phyloP scores from a whole-genome alignment of 2,329 filamentous ascomycete genomes.

The Nigrograna mackinnonii region DNA sequence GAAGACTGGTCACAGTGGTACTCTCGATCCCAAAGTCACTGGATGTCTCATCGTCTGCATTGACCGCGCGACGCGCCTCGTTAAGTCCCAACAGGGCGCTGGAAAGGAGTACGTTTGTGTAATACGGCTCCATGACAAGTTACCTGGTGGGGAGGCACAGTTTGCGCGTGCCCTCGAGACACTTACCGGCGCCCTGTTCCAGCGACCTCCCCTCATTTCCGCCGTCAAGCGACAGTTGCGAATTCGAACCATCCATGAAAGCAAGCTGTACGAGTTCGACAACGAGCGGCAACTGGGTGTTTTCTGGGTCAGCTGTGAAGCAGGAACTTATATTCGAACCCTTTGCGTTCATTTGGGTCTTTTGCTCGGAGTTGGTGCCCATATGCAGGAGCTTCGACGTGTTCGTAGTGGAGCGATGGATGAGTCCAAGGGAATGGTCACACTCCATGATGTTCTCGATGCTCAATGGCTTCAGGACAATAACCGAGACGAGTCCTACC shows the following conservation, averaged over 20 bases:
- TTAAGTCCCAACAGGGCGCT: constrained; percentile 98
- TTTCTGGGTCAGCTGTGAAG: constrained; percentile 99
- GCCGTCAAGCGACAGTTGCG: constrained; percentile 98
- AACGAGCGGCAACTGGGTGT: constrained; percentile 96
- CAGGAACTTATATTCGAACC: constrained; percentile 97
- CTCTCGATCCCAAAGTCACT: constrained; percentile 96
- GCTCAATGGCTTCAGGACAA: constrained; percentile 97
- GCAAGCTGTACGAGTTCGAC: constrained; percentile 94
- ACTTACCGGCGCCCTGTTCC: constrained; percentile 94
- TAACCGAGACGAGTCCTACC: constrained; percentile 89
- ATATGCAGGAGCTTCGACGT: constrained; percentile 98
- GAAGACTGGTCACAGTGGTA: constrained; percentile 98
- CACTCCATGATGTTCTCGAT: constrained; percentile 92
- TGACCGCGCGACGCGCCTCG: constrained; percentile 93
- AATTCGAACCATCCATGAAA: constrained; percentile 97
- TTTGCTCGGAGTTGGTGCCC: constrained; percentile 79
- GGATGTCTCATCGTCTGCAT: constrained; percentile 94
- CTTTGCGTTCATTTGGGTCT: constrained; percentile 91
- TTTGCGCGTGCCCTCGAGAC: constrained; percentile 94
- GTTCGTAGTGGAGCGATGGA: constrained; percentile 95
- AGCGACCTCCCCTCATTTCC: constrained; percentile 94
- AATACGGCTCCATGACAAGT: constrained; percentile 91
- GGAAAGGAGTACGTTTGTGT: constrained; percentile 99
- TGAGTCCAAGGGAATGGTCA: constrained; percentile 86
- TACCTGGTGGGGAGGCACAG: constrained; percentile 90